These are phyloP conservation scores for Quercus gilva DNA, from an alignment of 306 rosid genomes.

Conservation along the genomic window DNA sequence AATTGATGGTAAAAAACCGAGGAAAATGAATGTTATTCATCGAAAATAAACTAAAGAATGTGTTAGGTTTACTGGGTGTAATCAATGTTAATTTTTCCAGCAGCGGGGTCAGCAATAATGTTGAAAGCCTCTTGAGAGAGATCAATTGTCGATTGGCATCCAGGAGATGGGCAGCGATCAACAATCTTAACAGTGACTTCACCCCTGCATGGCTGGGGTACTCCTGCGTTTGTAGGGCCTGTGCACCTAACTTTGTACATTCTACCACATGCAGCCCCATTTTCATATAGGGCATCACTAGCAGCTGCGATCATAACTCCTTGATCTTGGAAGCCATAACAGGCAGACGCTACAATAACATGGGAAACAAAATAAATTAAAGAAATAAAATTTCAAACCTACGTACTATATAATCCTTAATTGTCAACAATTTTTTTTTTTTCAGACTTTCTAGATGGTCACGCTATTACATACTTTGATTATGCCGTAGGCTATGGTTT, in stretches of 20 bases:
- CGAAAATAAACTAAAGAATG: too few relatives aligned
- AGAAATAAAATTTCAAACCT: too few relatives aligned
- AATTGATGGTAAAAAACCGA: too few relatives aligned
- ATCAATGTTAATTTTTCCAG: not conserved
- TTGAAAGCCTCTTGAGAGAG: not conserved
- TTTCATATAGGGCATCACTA: not conserved
- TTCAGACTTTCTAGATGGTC: too few relatives aligned
- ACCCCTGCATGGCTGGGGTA: not conserved
- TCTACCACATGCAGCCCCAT: not conserved
- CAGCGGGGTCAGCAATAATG: not conserved
- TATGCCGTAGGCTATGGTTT: too few relatives aligned
- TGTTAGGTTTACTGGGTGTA: not conserved
- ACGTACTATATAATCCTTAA: too few relatives aligned
- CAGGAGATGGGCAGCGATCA: not conserved
- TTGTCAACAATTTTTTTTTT: too few relatives aligned
- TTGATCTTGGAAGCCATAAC: not conserved
- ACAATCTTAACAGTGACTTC: not conserved
- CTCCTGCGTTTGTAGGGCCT: not conserved
- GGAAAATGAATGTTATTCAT: too few relatives aligned
- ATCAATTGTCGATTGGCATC: not conserved
- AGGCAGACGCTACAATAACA: too few relatives aligned
- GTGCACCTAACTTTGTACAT: not conserved
- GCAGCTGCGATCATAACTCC: not conserved
- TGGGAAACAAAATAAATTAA: too few relatives aligned
- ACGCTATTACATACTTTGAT: too few relatives aligned